These are phyloP conservation scores for Pseudoneurospora amorphoporcata DNA, from an alignment of 495 filamentous ascomycete genomes.

Conservation along the genomic window DNA sequence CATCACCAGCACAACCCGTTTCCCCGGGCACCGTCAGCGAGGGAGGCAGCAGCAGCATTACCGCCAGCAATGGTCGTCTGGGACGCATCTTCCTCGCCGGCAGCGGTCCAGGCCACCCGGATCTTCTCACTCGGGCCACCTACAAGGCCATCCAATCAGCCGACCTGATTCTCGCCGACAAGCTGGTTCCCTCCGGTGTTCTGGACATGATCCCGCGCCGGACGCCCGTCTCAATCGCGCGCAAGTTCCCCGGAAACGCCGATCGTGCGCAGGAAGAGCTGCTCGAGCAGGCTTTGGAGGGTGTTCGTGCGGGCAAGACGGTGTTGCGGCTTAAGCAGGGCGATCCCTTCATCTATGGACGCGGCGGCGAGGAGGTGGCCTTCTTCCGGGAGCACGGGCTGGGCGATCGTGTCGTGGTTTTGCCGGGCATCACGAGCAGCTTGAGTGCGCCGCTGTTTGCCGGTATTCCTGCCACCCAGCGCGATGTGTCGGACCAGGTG, in stretches of 20 bases:
- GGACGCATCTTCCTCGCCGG: constrained; percentile 83
- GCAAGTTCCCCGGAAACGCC: constrained; percentile 96
- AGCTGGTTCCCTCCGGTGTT: constrained; percentile 83
- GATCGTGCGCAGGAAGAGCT: constrained; percentile 89
- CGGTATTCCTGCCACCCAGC: constrained; percentile 76
- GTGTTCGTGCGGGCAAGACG: constrained; percentile 58
- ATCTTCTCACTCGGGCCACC: constrained; percentile 81
- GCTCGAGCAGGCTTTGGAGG: constrained; percentile 64
- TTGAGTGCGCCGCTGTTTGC: constrained; percentile 83
- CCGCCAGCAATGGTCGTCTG: background rate
- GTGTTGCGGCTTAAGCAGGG: constrained; percentile 92
- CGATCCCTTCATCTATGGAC: constrained; percentile 91
- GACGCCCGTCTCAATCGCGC: constrained; percentile 81
- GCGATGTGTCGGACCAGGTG: constrained; percentile 83
- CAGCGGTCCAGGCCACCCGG: constrained; percentile 87
- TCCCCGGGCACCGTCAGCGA: background rate
- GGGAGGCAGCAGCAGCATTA: background rate
- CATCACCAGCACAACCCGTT: background rate
- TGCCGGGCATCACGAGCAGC: constrained; percentile 86
- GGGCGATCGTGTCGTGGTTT: constrained; percentile 41
- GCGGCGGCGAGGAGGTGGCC: constrained; percentile 85
- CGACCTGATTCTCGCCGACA: constrained; percentile 87
- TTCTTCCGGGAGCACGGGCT: constrained; percentile 71
- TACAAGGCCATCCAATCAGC: constrained; percentile 75
- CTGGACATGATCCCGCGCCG: constrained; percentile 83